These are phyloP conservation scores for Pseudocercospora cruenta DNA, from an alignment of 2,329 filamentous ascomycete genomes.

Conservation along the genomic window DNA sequence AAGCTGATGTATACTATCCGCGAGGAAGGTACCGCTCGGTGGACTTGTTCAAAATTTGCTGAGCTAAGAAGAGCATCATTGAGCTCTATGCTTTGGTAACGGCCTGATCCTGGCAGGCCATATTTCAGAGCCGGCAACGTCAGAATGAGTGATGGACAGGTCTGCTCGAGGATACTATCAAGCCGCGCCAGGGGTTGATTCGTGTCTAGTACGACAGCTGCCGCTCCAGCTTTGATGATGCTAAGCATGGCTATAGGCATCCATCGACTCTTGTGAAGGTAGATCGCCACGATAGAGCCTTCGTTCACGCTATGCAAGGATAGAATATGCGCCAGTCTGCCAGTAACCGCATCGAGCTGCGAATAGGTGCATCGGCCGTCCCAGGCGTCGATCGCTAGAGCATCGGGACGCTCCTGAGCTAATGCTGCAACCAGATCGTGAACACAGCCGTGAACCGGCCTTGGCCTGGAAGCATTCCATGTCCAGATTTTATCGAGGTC, in stretches of 20 bases:
- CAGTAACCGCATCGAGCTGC: conserved; percentile 29
- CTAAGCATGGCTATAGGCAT: conserved; percentile 34
- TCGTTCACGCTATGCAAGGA: conserved; percentile 5
- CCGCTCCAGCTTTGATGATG: conserved; percentile 38
- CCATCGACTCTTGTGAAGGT: conserved; percentile 36
- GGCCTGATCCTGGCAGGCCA: neutral
- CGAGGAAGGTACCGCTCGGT: conserved; percentile 3
- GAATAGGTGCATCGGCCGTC: conserved; percentile 35
- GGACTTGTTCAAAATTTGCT: neutral
- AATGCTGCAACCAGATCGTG: conserved; percentile 28
- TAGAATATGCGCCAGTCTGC: conserved; percentile 22
- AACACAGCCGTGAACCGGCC: conserved; percentile 22
- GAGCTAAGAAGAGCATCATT: neutral
- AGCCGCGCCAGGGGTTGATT: conserved; percentile 33
- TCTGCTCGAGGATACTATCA: conserved; percentile 32
- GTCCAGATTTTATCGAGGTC: conserved; percentile 28
- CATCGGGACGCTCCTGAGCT: conserved; percentile 23
- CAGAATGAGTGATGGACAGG: conserved; percentile 24
- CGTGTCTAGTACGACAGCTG: conserved; percentile 35
- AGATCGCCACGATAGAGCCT: conserved; percentile 26
- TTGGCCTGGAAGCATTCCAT: conserved; percentile 18
- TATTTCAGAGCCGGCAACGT: conserved; percentile 10
- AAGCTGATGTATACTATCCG: neutral
- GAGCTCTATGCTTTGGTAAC: neutral
- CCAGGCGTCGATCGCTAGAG: conserved; percentile 33